phyloP scores from a whole-genome alignment of 352 stramenopile genomes.

The Phytophthora podocarpi region DNA sequence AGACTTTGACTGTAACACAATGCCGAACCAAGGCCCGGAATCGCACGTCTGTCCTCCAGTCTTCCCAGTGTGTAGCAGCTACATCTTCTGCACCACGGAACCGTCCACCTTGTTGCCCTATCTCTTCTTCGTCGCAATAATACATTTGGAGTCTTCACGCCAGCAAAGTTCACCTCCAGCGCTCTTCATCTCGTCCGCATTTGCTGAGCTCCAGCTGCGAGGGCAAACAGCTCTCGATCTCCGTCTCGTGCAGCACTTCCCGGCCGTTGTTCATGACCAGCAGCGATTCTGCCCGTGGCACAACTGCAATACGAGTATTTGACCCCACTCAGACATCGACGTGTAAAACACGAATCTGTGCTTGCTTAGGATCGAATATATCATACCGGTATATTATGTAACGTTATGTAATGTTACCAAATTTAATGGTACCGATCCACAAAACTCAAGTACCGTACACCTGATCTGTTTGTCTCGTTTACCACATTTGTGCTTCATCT shows the following conservation, averaged over 20 bases:
- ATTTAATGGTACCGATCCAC: too few relatives aligned
- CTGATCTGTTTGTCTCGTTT: too few relatives aligned
- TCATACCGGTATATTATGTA: too few relatives aligned
- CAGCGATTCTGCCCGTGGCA: slow-evolving; percentile 61
- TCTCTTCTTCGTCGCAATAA: slow-evolving; percentile 38
- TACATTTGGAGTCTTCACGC: slow-evolving; percentile 74
- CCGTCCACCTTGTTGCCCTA: neutral
- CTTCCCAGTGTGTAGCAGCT: slow-evolving; percentile 72
- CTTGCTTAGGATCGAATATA: too few relatives aligned
- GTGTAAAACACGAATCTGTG: too few relatives aligned
- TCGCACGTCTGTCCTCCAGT: slow-evolving; percentile 71
- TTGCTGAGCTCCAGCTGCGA: slow-evolving; percentile 21
- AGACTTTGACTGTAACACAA: slow-evolving; percentile 80
- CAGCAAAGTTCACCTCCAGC: slow-evolving; percentile 49
- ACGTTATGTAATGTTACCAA: too few relatives aligned
- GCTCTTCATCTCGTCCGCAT: neutral
- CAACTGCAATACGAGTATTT: too few relatives aligned
- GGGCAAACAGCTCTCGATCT: slow-evolving; percentile 44
- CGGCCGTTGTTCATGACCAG: slow-evolving; percentile 80
- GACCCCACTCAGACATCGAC: too few relatives aligned
- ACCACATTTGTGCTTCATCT: too few relatives aligned
- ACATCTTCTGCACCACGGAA: slow-evolving; percentile 44
- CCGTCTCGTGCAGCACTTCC: slow-evolving; percentile 76
- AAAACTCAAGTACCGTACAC: too few relatives aligned
- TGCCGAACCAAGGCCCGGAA: slow-evolving; percentile 42